Evolutionary conservation across 768 basidiomycete species (phyloP), one percentile per base, ranked within the genome.

Genomic region (Rubroboletus satanas): DNA sequence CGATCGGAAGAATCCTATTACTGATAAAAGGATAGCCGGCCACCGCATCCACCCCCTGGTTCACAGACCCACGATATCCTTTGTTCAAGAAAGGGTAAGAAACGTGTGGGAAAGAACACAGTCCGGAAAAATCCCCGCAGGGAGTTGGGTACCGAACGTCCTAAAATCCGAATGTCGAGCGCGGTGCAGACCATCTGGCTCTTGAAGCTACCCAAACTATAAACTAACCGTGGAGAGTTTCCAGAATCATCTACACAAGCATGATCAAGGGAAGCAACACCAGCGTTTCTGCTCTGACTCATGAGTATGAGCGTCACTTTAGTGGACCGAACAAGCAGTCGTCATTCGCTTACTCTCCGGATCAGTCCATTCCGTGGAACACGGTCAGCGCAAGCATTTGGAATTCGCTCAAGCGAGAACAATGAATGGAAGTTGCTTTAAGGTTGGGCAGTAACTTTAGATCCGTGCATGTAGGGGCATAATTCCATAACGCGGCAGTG

Each of bases 1-100:
- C 12, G 17, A 33, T 46, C 50, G 31, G 50, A 26, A 18, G 12
- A 45, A 14, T 4, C 7, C 21, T 7, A 9, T 14, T 4, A 14
- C n/a, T n/a, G n/a, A n/a, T n/a, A n/a, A 23, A 3, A 8, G 23
- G 23, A 17, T 5, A 7, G 0, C 17, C 9, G 23, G 23, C 23
- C 23, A 26, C 42, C 8, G 9, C 42, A 42, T 26, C 0, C 14
- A 3, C 23, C 41, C 41, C 23, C 0, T n/a, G 14, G 4, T 26
- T 26, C 23, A 43, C 39, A 47, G 7, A 26, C 23, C 11, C 32
- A 35, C 17, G 23, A 36, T 4, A 21, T 5, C n/a, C 33, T 12
- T 57, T 43, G 29, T 58, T 46, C 45, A n/a, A 38, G 26, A 49
- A 56, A 28, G 1, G 26, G 55, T 26, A 36, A 17, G n/a, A 50